These are phyloP conservation scores for Pyrenochaeta sp. DNA, from an alignment of 2,329 filamentous ascomycete species.

Conservation along the genomic window DNA sequence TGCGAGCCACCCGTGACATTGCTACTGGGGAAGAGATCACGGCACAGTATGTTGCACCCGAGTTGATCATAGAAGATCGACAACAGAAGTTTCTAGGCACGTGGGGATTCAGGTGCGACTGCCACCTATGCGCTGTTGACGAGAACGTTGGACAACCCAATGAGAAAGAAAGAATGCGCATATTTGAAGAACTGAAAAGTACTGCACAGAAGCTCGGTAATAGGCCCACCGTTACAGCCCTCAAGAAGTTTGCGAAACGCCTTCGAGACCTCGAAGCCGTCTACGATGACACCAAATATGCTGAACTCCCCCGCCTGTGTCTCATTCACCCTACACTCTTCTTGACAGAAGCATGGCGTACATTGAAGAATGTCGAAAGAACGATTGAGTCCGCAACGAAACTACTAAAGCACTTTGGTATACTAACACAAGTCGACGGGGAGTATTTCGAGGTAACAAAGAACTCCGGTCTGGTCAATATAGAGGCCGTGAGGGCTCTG, in stretches of 20 bases:
- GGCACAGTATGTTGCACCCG: slow-evolving; percentile 32
- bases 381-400: slow-evolving; percentile 28
- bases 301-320: slow-evolving; percentile 23
- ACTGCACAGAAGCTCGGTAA: slow-evolving; percentile 26
- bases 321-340: slow-evolving; percentile 36
- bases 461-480: slow-evolving; percentile 30
- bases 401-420: slow-evolving; percentile 32
- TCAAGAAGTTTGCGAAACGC: slow-evolving; percentile 32
- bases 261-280: slow-evolving; percentile 25
- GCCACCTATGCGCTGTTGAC: slow-evolving; percentile 26
- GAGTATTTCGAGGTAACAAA: slow-evolving; percentile 11
- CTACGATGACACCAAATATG: slow-evolving; percentile 23
- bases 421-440: slow-evolving; percentile 12
- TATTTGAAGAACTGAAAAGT: slow-evolving; percentile 30
- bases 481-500: slow-evolving; percentile 29
- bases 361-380: slow-evolving; percentile 26
- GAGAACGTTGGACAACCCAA: slow-evolving; percentile 1
- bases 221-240: slow-evolving; percentile 21
- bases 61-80: slow-evolving; percentile 24
- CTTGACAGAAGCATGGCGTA: slow-evolving; percentile 30
- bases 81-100: slow-evolving; percentile 24
- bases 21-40: slow-evolving; percentile 29
- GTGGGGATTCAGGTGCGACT: slow-evolving; percentile 35
- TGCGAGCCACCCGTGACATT: slow-evolving; percentile 52
- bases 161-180: slow-evolving; percentile 12